Evolutionary conservation across 495 filamentous ascomycete species (phyloP).

Genomic region (Neurospora sp.): DNA sequence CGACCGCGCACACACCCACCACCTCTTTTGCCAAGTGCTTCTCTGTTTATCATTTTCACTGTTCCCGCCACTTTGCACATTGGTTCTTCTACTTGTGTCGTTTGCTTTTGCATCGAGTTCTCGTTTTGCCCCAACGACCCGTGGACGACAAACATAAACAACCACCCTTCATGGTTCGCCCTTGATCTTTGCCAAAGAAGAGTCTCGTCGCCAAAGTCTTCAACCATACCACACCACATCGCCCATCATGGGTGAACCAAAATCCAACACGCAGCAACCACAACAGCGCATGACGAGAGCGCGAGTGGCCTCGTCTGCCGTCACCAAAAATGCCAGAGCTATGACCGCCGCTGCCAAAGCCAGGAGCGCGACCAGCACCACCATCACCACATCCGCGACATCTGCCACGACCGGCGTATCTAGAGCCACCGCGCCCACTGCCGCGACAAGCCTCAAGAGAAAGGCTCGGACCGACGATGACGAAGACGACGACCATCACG

Average conservation of each 20-base stretch:
- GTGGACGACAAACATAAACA: not conserved
- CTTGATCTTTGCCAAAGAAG: not conserved
- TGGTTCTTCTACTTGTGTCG: not conserved
- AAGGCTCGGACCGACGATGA: conserved; percentile 37
- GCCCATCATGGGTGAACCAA: conserved; percentile 18
- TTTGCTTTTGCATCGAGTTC: not conserved
- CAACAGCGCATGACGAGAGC: conserved; percentile 53
- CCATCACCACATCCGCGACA: conserved; percentile 11
- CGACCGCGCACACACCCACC: not conserved
- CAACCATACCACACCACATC: not conserved
- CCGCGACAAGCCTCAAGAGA: conserved; percentile 24
- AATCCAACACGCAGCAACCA: conserved; percentile 32
- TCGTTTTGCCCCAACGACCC: not conserved
- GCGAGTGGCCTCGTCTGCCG: conserved; percentile 41
- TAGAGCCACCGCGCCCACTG: not conserved
- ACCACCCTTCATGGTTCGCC: not conserved
- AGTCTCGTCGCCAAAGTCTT: not conserved
- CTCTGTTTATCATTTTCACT: not conserved
- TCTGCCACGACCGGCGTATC: conserved; percentile 5
- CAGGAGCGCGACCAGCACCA: conserved; percentile 18
- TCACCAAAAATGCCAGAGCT: conserved; percentile 23
- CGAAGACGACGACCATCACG: conserved; percentile 28
- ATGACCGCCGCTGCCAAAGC: conserved; percentile 30
- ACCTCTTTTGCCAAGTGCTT: not conserved
- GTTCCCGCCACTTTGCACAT: not conserved